A percentile compares a stretch with the other conserved stretches of the same genome.
phyloP scores from a whole-genome alignment of 768 basidiomycete genomes.

The Phylloporus sp. region DNA sequence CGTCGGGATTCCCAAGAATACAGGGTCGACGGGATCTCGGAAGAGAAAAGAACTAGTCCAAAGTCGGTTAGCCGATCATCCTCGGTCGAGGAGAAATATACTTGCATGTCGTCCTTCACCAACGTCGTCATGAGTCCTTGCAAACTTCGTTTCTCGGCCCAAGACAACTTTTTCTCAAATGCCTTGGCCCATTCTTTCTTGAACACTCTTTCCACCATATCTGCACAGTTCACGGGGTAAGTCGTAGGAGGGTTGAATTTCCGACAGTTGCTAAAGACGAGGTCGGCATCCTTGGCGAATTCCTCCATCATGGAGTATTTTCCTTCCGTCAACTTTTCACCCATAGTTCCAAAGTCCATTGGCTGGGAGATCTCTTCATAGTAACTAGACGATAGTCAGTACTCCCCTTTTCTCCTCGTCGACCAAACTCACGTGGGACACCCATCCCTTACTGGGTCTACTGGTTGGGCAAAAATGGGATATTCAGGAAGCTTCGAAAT shows the following conservation, averaged over 20 bases:
- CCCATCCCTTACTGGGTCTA: slow-evolving; percentile 77
- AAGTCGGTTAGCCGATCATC: background rate
- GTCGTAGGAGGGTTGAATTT: slow-evolving; percentile 86
- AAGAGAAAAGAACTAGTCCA: slow-evolving; percentile 64
- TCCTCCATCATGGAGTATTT: slow-evolving; percentile 79
- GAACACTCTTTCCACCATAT: slow-evolving; percentile 67
- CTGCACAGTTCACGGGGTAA: slow-evolving; percentile 66
- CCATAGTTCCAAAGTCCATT: slow-evolving; percentile 90
- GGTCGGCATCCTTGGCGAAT: slow-evolving; percentile 72
- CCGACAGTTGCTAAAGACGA: slow-evolving; percentile 86
- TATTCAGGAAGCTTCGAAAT: slow-evolving; percentile 62
- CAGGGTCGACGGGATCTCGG: slow-evolving; percentile 85
- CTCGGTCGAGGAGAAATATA: background rate
- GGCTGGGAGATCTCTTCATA: slow-evolving; percentile 86
- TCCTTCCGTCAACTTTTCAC: slow-evolving; percentile 56
- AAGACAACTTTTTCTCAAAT: slow-evolving; percentile 65
- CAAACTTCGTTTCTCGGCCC: slow-evolving; percentile 75
- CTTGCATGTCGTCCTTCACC: slow-evolving; percentile 63
- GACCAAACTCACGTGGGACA: slow-evolving; percentile 75
- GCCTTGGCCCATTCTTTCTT: slow-evolving; percentile 84
- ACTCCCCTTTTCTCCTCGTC: background rate
- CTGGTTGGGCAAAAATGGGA: slow-evolving; percentile 71
- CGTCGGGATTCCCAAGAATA: slow-evolving; percentile 73
- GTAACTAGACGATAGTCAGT: slow-evolving; percentile 50
- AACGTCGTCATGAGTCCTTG: slow-evolving; percentile 65